Conservation (phyloP, 2,329 filamentous ascomycete genomes). For the Diaporthe nobilis region DNA sequence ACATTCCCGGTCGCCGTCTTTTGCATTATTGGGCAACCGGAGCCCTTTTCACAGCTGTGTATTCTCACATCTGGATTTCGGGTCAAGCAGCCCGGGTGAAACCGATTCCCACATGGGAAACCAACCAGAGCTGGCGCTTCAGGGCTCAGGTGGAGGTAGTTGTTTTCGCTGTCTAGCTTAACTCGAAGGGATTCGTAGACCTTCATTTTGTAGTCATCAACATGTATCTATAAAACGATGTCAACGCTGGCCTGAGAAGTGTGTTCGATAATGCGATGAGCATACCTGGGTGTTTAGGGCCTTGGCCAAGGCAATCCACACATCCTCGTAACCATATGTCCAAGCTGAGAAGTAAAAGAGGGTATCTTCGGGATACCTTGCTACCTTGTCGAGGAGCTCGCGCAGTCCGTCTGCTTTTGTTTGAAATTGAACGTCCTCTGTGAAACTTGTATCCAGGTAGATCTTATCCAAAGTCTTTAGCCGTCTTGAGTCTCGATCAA, state of each 20-base stretch:
- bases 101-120: slow-evolving; percentile 80
- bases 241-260: background rate
- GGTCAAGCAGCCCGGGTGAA: slow-evolving; percentile 80
- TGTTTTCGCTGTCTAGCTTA: slow-evolving; percentile 56
- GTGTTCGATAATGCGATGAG: background rate
- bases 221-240: slow-evolving; percentile 71
- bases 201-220: slow-evolving; percentile 83
- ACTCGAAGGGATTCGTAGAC: slow-evolving; percentile 77
- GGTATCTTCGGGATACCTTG: slow-evolving; percentile 78
- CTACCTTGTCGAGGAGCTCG: slow-evolving; percentile 80
- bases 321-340: slow-evolving; percentile 90
- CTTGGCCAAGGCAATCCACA: slow-evolving; percentile 86
- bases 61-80: slow-evolving; percentile 73
- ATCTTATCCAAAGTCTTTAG: slow-evolving; percentile 81
- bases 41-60: slow-evolving; percentile 88
- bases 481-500: background rate
- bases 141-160: slow-evolving; percentile 60
- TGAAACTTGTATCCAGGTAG: slow-evolving; percentile 90
- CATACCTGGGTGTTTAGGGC: slow-evolving; percentile 74
- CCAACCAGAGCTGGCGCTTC: slow-evolving; percentile 80
- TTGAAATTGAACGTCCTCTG: slow-evolving; percentile 62
- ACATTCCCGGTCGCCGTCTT: slow-evolving; percentile 59
- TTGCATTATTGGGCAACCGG: slow-evolving; percentile 66
- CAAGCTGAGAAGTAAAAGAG: slow-evolving; percentile 88
- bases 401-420: slow-evolving; percentile 81